A percentile compares a stretch with the other conserved stretches of the same genome.
phyloP scores from a whole-genome alignment of 305 asterid genomes.

The Fraxinus sp. region DNA sequence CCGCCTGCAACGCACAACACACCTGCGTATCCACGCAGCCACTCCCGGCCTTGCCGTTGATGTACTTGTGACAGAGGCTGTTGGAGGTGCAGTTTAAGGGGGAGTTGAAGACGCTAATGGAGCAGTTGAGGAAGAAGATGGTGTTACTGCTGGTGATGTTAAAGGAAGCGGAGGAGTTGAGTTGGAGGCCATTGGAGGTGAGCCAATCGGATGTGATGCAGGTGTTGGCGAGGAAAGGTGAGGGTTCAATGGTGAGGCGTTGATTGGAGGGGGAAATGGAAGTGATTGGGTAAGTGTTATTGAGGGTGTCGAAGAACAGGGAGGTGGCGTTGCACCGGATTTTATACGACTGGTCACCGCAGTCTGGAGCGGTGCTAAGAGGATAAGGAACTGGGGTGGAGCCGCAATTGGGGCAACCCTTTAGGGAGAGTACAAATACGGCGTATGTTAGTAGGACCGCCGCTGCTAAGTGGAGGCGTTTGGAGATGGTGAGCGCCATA shows the following conservation, averaged over 20 bases:
- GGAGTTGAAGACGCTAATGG: constrained; percentile 27
- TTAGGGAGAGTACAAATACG: constrained; percentile 36
- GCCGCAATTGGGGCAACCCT: constrained; percentile 73
- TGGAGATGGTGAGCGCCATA: constrained; percentile 7
- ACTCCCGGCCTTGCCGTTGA: constrained; percentile 32
- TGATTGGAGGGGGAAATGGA: constrained; percentile 56
- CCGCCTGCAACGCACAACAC: constrained; percentile 77
- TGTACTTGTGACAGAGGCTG: constrained; percentile 66
- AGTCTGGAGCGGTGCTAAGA: constrained; percentile 64
- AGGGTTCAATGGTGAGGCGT: constrained; percentile 58
- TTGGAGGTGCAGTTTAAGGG: constrained; percentile 61
- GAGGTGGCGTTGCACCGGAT: constrained; percentile 47
- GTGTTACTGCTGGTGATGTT: constrained; percentile 85
- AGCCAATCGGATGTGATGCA: constrained; percentile 59
- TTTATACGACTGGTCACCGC: constrained; percentile 73
- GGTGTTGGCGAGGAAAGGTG: constrained; percentile 56
- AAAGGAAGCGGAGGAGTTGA: constrained; percentile 59
- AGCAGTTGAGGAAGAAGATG: constrained; percentile 64
- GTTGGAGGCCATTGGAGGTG: constrained; percentile 58
- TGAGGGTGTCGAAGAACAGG: constrained; percentile 54
- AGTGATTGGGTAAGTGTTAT: constrained; percentile 70
- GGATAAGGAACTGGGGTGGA: constrained; percentile 73
- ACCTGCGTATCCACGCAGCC: constrained; percentile 37
- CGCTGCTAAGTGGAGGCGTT: neutral
- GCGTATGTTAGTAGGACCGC: constrained; percentile 39